Evolutionary conservation across 768 basidiomycete genomes (phyloP), one percentile per base, ranked within the genome.

Genomic region (Kwoniella sp.): DNA sequence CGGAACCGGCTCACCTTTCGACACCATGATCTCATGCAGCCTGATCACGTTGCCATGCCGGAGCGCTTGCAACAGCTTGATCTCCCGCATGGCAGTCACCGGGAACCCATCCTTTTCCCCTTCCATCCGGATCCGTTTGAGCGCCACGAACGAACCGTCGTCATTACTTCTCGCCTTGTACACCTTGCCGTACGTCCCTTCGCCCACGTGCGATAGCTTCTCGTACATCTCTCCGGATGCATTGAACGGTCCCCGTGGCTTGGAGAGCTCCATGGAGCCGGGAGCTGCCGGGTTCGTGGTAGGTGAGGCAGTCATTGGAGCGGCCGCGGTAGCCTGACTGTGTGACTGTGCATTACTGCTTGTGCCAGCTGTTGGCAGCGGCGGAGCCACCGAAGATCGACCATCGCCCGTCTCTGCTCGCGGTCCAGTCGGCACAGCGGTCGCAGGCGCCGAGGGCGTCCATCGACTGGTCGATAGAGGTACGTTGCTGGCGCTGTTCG

Each of bases 41-140:
- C 80, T 80, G 36, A 99, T 83, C 36, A 99, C 82, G 67, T 99
- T 99, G 32, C 80, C 80, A 73, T 99, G 93, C 53, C 83, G 80
- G 43, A 99, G 75, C 5, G 85, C 88, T 70, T 99, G 95, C 27
- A 99, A 76, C 33, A 99, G 82, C 70, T 98, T 99, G 76, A 99
- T 96, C 76, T 99, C 95, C 42, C 95, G 82, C 86, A 98, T 93
- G 0, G 95, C 91, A 25, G 95, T 99, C 6, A 99, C 89, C 12
- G 95, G 95, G 74, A 99, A 99, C 0, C 95, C 95, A 70, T 99
- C 95, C 65, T 82, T 84, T 76, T 99, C 95, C 5, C 87, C 81
- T 73, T 99, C 95, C 92, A 99, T 95, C 36, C 92, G 82, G 67
- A 99, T 96, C 46, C 91, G 82, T 78, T 99, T 99, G 59, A 99